A percentile compares a stretch with the other conserved stretches of the same genome.
Conservation (phyloP, 169 alveolate genomes). For the Cryptosporidium ryanae region DNA sequence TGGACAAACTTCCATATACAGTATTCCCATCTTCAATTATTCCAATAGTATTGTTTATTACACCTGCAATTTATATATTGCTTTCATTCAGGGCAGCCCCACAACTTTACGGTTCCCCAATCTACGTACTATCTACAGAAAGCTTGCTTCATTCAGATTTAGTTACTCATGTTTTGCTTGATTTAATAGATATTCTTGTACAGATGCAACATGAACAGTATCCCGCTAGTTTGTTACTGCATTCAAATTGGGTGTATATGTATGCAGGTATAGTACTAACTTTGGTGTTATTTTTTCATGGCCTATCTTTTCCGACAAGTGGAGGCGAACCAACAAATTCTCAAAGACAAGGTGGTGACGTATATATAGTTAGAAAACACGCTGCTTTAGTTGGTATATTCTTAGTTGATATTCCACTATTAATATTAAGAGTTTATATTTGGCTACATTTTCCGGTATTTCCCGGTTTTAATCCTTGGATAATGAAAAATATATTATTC, state of each 20-base stretch:
- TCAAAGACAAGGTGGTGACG: slow-evolving; percentile 75
- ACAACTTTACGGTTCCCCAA: slow-evolving; percentile 74
- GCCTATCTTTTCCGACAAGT: slow-evolving; percentile 78
- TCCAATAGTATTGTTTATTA: slow-evolving; percentile 64
- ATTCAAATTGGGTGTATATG: slow-evolving; percentile 77
- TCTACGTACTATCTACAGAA: slow-evolving; percentile 75
- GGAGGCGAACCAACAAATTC: slow-evolving; percentile 76
- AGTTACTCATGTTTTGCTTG: slow-evolving; percentile 78
- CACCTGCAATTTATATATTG: slow-evolving; percentile 76
- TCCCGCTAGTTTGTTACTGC: slow-evolving; percentile 72
- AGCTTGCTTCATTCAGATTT: slow-evolving; percentile 78
- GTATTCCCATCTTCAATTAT: slow-evolving; percentile 65
- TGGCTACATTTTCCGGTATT: slow-evolving; percentile 79
- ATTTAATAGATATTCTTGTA: slow-evolving; percentile 74
- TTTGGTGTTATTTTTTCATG: slow-evolving; percentile 79
- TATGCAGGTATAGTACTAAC: slow-evolving; percentile 76
- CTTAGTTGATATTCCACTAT: slow-evolving; percentile 78
- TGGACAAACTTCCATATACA: slow-evolving; percentile 51
- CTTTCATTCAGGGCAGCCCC: slow-evolving; percentile 78
- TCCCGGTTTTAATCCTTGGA: slow-evolving; percentile 80
- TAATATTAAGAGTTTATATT: slow-evolving; percentile 70
- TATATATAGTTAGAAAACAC: slow-evolving; percentile 78
- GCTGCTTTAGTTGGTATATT: slow-evolving; percentile 81
- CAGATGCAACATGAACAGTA: slow-evolving; percentile 75
- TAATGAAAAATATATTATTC: slow-evolving; percentile 76